A percentile compares a stretch with the other conserved stretches of the same genome.
Conservation (phyloP, 2,329 filamentous ascomycete species). For the Sporothrix protearum region DNA sequence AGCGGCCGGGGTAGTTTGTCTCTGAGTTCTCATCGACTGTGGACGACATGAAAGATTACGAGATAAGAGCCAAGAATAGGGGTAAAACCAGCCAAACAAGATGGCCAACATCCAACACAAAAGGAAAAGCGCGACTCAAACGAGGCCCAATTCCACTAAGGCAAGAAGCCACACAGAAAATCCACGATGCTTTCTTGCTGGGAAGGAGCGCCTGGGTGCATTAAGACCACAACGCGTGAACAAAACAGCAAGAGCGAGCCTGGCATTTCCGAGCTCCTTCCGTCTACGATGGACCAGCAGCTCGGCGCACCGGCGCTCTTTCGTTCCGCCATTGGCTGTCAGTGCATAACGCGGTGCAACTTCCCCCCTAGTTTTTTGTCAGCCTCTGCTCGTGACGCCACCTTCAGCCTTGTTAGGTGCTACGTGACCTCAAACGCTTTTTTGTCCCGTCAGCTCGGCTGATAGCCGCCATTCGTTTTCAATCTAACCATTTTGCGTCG, state of each 20-base stretch:
- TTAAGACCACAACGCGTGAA: not conserved
- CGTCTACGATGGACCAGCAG: not conserved
- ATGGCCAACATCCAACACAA: not conserved
- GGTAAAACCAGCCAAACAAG: not conserved
- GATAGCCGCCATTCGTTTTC: constrained; percentile 8
- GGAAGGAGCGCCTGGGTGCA: not conserved
- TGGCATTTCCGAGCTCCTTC: not conserved
- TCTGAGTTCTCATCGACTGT: not conserved
- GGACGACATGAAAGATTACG: not conserved
- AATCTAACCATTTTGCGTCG: not conserved
- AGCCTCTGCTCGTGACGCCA: not conserved
- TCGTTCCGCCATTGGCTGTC: constrained; percentile 3
- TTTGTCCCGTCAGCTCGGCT: not conserved
- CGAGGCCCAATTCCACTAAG: no score
- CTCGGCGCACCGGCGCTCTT: constrained; percentile 12
- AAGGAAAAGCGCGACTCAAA: not conserved
- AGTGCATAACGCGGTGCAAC: constrained; percentile 1
- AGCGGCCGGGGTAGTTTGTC: not conserved
- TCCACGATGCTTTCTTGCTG: not conserved
- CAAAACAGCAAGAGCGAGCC: not conserved
- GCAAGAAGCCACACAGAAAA: not conserved
- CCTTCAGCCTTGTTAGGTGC: constrained; percentile 9
- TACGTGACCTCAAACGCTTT: not conserved
- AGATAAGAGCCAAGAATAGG: no score
- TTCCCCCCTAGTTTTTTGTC: constrained; percentile 10